Evolutionary conservation across 73 alveolate genomes (phyloP), one percentile per base, ranked within the genome.

Genomic region (Paramecium bursaria): DNA sequence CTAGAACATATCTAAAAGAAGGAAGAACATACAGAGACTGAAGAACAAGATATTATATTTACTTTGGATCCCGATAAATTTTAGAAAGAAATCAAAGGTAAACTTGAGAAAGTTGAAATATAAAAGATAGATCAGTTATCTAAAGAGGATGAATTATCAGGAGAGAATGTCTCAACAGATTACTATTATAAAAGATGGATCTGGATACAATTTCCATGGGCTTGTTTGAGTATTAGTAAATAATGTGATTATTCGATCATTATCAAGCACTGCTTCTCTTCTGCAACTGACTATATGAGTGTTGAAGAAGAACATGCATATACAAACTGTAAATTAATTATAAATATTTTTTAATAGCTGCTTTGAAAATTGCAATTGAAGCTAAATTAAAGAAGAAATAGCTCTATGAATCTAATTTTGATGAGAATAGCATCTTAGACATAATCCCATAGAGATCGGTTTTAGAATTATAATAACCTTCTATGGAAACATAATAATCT

Each of bases 151-250:
- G 82, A 67, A 21, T 17, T 42, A 1, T 39, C 76, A 19, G 75
- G 74, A 52, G 95, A 60, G 74, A 85, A 76, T 35, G 14, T 53
- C 1, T 53, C 87, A 55, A 85, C 90, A 6, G 86, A 86, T 73
- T 90, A 90, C 25, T 90, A 90, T 86, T 90, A 90, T 73, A 86
- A 87, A 55, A 87, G 95, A 87, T 90, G 95, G 95, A 86, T 90
- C 9, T 90, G 95, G 95, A 90, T 90, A 1, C 31, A 90, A 61
- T 90, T 87, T 46, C 95, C 95, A 9, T 90, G 95, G 95, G 91
- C 86, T 17, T 85, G 80, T 50, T 79, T 75, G 74, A 87, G 74
- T 74, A 87, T 91, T 75, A 91, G 82, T 67, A 67, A 67, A 39
- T 31, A 74, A 61, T 91, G 94, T 79, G 89, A 79, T 47, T 79